phyloP scores from a whole-genome alignment of 305 asterid genomes.

The Ajuga reptans region DNA sequence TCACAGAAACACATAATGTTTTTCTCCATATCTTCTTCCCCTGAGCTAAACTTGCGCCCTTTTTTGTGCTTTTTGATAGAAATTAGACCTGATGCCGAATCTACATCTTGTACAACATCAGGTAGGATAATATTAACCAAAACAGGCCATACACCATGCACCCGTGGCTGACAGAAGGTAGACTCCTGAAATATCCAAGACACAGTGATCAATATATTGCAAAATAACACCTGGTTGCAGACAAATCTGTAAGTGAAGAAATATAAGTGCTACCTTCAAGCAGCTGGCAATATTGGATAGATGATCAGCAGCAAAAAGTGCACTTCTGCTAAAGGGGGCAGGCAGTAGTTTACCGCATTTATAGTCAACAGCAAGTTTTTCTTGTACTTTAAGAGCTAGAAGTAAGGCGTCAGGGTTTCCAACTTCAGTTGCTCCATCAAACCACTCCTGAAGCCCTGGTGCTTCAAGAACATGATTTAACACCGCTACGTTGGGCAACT shows the following conservation, averaged over 20 bases:
- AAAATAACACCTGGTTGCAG: neutral
- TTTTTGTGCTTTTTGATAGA: conserved; percentile 69
- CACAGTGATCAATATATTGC: conserved; percentile 10
- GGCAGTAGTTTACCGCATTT: conserved; percentile 68
- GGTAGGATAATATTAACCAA: conserved; percentile 64
- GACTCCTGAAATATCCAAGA: conserved; percentile 61
- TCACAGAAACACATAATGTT: conserved; percentile 59
- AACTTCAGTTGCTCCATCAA: conserved; percentile 57
- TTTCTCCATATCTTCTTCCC: conserved; percentile 64
- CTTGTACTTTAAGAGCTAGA: conserved; percentile 66
- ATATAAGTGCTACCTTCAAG: conserved; percentile 58
- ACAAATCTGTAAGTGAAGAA: neutral
- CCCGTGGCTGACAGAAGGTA: conserved; percentile 84
- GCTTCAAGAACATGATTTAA: conserved; percentile 62
- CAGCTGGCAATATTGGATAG: conserved; percentile 52
- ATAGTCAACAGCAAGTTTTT: conserved; percentile 43
- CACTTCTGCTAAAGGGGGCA: conserved; percentile 53
- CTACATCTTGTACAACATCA: conserved; percentile 48
- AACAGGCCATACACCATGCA: conserved; percentile 76
- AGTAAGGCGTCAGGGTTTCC: conserved; percentile 93
- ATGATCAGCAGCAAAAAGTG: conserved; percentile 53
- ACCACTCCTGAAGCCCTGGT: conserved; percentile 78
- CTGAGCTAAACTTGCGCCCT: conserved; percentile 52
- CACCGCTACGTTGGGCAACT: conserved; percentile 64
- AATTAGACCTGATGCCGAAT: conserved; percentile 37